Evolutionary conservation across 2,329 filamentous ascomycete genomes (phyloP), one percentile per base, ranked within the genome.

Genomic region (Botrytis cinerea): DNA sequence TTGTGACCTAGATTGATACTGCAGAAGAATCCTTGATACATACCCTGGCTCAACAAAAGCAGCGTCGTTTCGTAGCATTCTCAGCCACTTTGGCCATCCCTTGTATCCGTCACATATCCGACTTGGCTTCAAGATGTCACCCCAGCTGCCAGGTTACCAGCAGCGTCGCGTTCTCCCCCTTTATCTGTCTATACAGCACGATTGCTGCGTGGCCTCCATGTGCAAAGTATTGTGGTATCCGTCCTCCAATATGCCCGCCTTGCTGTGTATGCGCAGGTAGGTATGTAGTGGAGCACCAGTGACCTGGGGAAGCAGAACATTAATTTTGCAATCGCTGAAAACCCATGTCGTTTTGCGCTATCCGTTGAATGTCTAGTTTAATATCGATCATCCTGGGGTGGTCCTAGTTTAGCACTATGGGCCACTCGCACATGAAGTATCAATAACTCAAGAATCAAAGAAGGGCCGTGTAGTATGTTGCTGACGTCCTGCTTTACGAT

Each of bases 41-140:
- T 22, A 32, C 28, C 66, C 38, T 28, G 54, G 38, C 48, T 32
- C 1, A 6, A 32, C 32, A 57, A 57, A 68, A 68, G 66, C 66
- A 57, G 66, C 66, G 57, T 4, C 8, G 4, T 2, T 28, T 68
- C 12, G 48, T 35, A 25, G 28, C 16, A 14, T 25, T 32, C 38
- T 57, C 66, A 69, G 66, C 66, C 66, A 69, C 66, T 69, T 68
- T 57, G n/a, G 5, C 38, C 25, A 43, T 25, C 22, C 35, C 66
- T 6, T 57, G 48, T 43, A 32, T 54, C 48, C 64, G 32, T 67
- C 46, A 67, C 35, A 67, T 35, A 68, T 51, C 63, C 46, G 64
- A 57, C 64, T 57, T 68, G 64, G 64, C 64, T 48, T 67, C 25
- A 38, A 67, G 28, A 40, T 67, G 45, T n/a, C 46, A 51, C 22